phyloP scores from a whole-genome alignment of 495 filamentous ascomycete genomes.

The Geoglossum glabrum region DNA sequence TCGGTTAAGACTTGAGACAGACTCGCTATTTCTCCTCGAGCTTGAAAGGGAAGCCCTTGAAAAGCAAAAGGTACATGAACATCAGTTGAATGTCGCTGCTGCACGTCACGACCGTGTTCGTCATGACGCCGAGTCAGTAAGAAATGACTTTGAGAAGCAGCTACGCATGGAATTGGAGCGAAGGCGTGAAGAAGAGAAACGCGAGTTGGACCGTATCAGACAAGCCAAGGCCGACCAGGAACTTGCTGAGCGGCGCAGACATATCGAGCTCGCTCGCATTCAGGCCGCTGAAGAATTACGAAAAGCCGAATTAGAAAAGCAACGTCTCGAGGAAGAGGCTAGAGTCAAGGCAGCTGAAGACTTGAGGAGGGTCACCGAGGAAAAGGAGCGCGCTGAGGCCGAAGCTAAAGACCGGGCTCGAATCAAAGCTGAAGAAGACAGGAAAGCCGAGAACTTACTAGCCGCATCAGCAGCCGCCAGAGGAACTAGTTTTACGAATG shows the following conservation, averaged over 20 bases:
- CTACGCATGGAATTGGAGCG: constrained; percentile 14
- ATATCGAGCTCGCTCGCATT: neutral
- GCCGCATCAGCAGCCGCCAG: neutral
- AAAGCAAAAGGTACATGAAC: constrained; percentile 28
- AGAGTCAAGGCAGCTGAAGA: constrained; percentile 10
- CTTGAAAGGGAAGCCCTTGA: constrained; percentile 27
- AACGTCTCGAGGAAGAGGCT: constrained; percentile 11
- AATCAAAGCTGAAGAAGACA: constrained; percentile 18
- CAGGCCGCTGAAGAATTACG: neutral
- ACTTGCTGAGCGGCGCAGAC: neutral
- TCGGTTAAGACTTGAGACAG: neutral
- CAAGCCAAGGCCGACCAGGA: constrained; percentile 22
- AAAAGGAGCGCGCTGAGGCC: constrained; percentile 11
- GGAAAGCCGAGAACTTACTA: constrained; percentile 10
- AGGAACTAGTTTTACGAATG: neutral
- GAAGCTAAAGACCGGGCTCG: neutral
- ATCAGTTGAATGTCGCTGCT: constrained; percentile 40
- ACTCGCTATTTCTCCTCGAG: constrained; percentile 19
- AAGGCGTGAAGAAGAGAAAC: constrained; percentile 32
- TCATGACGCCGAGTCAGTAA: constrained; percentile 25
- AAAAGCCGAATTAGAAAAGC: neutral
- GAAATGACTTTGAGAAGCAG: constrained; percentile 3
- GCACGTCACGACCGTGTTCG: constrained; percentile 42
- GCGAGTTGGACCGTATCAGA: constrained; percentile 17
- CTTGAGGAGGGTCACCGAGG: constrained; percentile 6